Evolutionary conservation across 2,329 filamentous ascomycete genomes (phyloP), one percentile per base, ranked within the genome.

Genomic region (Scedosporium dehoogii): DNA sequence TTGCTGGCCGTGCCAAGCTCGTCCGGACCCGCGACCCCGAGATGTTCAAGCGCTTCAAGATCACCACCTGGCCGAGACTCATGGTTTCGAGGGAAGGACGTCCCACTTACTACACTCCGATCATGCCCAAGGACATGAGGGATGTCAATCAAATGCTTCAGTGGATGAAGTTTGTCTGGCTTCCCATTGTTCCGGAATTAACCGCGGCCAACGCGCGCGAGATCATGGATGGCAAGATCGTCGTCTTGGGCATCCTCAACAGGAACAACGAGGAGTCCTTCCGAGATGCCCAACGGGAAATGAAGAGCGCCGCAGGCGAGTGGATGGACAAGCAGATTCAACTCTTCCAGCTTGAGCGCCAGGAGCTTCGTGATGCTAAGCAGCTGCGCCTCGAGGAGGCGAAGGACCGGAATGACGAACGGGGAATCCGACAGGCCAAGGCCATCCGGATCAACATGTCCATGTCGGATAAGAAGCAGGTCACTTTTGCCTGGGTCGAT

Each of bases 281-380:
- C 73, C 78, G 85, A 59, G 81, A 82, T 63, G 89, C 90, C 27
- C 89, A 90, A 73, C 86, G 89, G 41, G 96, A 99, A 76, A 86
- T 99, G 76, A 97, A 97, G 83, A 93, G 89, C 67, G 94, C 94
- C 1, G 94, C 94, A 7, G 83, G 92, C 64, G 94, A 97, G 74
- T 99, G 94, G 92, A 96, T 97, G 84, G 93, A 97, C 73, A 94
- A 96, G 77, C 91, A 97, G 75, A 89, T 91, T 18, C 87, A 93
- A 68, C 82, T 91, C 46, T 97, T 96, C 80, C 91, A 96, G 73
- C 85, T 96, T 16, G 93, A 97, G 75, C 83, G 93, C 63, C 91
- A 97, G 77, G 94, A 96, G 74, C 81, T 97, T 58, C 88, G 94
- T 60, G 92, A 97, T 73, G 87, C 92, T 4, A 99, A 99, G 79